These are phyloP conservation scores for Aureobasidium subglaciale DNA, from an alignment of 2,329 filamentous ascomycete species.

Conservation along the genomic window DNA sequence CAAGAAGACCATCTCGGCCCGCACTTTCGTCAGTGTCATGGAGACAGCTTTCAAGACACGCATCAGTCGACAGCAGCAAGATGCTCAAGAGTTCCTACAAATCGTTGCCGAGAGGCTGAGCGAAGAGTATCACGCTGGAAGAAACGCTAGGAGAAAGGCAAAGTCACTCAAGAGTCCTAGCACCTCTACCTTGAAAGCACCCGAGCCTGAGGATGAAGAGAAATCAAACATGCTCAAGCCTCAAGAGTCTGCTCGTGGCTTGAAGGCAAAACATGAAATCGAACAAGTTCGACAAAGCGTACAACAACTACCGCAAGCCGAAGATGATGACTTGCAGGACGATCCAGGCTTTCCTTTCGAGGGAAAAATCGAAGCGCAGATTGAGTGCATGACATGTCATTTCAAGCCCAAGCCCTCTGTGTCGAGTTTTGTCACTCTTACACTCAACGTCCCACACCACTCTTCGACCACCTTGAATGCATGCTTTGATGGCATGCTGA, in stretches of 20 bases:
- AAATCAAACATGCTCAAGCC: not conserved
- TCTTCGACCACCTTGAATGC: constrained; percentile 69
- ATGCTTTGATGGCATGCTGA: constrained; percentile 91
- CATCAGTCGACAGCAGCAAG: constrained; percentile 91
- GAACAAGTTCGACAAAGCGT: constrained; percentile 10
- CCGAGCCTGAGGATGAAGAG: not conserved
- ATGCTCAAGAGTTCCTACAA: constrained; percentile 95
- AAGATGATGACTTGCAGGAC: constrained; percentile 30
- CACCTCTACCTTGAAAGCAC: not conserved
- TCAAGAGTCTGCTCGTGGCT: constrained; percentile 1
- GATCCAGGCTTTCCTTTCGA: constrained; percentile 81
- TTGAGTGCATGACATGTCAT: constrained; percentile 82
- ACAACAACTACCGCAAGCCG: constrained; percentile 15
- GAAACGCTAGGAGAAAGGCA: constrained; percentile 60
- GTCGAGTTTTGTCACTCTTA: constrained; percentile 86
- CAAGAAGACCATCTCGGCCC: constrained; percentile 85
- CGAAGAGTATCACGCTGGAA: constrained; percentile 87
- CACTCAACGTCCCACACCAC: constrained; percentile 80
- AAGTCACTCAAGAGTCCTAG: constrained; percentile 21
- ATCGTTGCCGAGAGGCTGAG: constrained; percentile 85
- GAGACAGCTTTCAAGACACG: constrained; percentile 82
- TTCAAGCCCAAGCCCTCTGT: constrained; percentile 80
- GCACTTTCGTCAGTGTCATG: constrained; percentile 73
- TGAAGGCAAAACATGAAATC: constrained; percentile 6
- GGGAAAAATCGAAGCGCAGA: constrained; percentile 86